Conservation (phyloP, 768 basidiomycete genomes). For the Russula foetens region DNA sequence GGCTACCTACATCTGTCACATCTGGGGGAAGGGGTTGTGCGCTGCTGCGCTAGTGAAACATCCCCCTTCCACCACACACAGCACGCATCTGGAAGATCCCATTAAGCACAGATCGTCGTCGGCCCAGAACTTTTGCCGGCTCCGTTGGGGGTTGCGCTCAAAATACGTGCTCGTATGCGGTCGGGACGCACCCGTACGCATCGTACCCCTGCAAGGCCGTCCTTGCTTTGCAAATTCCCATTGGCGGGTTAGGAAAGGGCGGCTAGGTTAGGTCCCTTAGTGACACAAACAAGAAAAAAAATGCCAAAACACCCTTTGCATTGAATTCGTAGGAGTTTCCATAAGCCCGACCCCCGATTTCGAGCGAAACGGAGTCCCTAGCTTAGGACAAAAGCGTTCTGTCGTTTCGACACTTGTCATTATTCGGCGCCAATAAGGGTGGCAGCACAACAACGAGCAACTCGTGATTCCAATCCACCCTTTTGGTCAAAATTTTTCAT, state of each 20-base stretch:
- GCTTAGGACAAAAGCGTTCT: conserved; percentile 1
- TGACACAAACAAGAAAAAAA: not conserved
- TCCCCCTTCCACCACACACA: not conserved
- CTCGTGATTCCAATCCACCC: not conserved
- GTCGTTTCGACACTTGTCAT: not conserved
- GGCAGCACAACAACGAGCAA: not conserved
- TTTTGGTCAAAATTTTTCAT: not conserved
- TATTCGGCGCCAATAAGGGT: not conserved
- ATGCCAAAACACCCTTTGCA: not conserved
- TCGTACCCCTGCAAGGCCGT: no score
- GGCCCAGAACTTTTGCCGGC: not conserved
- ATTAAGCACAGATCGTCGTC: not conserved
- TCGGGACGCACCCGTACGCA: not conserved
- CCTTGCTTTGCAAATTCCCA: not conserved
- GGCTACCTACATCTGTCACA: no score
- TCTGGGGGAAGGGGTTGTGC: not conserved
- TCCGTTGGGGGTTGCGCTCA: not conserved
- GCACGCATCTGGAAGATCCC: not conserved
- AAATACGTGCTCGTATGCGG: not conserved
- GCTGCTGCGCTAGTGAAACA: not conserved
- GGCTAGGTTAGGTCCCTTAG: no score
- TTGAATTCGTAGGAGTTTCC: not conserved
- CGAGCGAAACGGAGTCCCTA: conserved; percentile 3
- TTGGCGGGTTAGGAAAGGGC: no score
- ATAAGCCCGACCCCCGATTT: conserved; percentile 3